Conservation (phyloP, 2,329 filamentous ascomycete species). For the Fusarium nematophilum region DNA sequence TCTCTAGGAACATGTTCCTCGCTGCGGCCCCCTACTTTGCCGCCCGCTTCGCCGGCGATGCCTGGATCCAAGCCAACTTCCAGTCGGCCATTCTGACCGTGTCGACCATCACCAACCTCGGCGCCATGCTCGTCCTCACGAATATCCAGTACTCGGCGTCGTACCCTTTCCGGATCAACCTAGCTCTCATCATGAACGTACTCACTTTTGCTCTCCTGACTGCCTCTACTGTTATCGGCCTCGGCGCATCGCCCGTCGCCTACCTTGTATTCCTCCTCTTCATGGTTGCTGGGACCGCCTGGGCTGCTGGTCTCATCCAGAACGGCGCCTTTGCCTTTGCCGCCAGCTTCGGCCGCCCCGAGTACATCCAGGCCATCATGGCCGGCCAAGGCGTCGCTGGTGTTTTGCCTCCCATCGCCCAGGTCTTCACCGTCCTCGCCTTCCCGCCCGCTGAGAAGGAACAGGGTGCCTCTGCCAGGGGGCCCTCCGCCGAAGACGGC, state of each 20-base stretch:
- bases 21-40: slow-evolving; percentile 95
- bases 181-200: slow-evolving; percentile 82
- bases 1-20: slow-evolving; percentile 93
- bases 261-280: slow-evolving; percentile 87
- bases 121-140: slow-evolving; percentile 79
- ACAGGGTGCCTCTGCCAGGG: slow-evolving; percentile 32
- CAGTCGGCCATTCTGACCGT: slow-evolving; percentile 90
- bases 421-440: slow-evolving; percentile 83
- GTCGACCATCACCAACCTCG: slow-evolving; percentile 85
- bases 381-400: slow-evolving; percentile 92
- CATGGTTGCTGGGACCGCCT: slow-evolving; percentile 83
- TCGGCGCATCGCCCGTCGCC: slow-evolving; percentile 66
- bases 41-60: slow-evolving; percentile 76
- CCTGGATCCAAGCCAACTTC: slow-evolving; percentile 82
- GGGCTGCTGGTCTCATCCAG: slow-evolving; percentile 87
- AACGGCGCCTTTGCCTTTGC: slow-evolving; percentile 96
- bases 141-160: slow-evolving; percentile 84
- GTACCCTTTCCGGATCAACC: slow-evolving; percentile 87
- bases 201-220: slow-evolving; percentile 81
- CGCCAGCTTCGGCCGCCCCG: slow-evolving; percentile 82
- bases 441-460: slow-evolving; percentile 54
- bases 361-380: slow-evolving; percentile 98
- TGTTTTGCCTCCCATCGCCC: slow-evolving; percentile 86
- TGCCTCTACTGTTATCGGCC: slow-evolving; percentile 78
- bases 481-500: slow-evolving; percentile 39